Percentiles rank a stretch among this genome's conserved stretches.
These are phyloP conservation scores for Pseudogymnoascus pannorum DNA, from an alignment of 2,329 filamentous ascomycete species.

Conservation along the genomic window DNA sequence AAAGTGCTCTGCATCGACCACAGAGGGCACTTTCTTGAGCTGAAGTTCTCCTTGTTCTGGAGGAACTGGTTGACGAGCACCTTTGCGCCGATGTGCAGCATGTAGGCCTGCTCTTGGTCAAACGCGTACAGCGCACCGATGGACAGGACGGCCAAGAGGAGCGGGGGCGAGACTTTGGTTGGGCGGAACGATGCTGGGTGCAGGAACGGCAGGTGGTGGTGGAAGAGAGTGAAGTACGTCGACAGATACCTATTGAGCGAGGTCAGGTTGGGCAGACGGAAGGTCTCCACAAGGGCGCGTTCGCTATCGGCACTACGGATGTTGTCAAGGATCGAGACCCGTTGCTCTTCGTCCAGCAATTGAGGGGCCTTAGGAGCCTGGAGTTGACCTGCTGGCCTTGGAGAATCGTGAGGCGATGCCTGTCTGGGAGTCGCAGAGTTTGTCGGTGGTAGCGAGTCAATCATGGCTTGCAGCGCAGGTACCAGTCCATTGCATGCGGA, in stretches of 20 bases:
- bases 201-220: conserved; percentile 92
- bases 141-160: conserved; percentile 83
- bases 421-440: conserved; percentile 60
- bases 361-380: conserved; percentile 67
- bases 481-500: conserved; percentile 52
- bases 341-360: conserved; percentile 75
- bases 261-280: conserved; percentile 73
- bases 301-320: conserved; percentile 76
- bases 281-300: conserved; percentile 76
- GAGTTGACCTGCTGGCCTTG: conserved; percentile 56
- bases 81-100: conserved; percentile 96
- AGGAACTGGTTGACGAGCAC: conserved; percentile 94
- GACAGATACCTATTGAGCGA: conserved; percentile 87
- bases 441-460: conserved; percentile 62
- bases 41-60: conserved; percentile 98
- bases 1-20: conserved; percentile 98
- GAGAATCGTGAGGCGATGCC: conserved; percentile 66
- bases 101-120: conserved; percentile 93
- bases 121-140: conserved; percentile 96
- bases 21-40: conserved; percentile 90
- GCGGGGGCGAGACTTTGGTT: conserved; percentile 68
- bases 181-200: conserved; percentile 88
- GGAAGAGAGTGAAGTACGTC: conserved; percentile 95
- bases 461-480: conserved; percentile 63
- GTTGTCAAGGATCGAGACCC: conserved; percentile 76